Evolutionary conservation across 192 early-diverging fungal species (phyloP).

Genomic region (Podochytrium sp.): DNA sequence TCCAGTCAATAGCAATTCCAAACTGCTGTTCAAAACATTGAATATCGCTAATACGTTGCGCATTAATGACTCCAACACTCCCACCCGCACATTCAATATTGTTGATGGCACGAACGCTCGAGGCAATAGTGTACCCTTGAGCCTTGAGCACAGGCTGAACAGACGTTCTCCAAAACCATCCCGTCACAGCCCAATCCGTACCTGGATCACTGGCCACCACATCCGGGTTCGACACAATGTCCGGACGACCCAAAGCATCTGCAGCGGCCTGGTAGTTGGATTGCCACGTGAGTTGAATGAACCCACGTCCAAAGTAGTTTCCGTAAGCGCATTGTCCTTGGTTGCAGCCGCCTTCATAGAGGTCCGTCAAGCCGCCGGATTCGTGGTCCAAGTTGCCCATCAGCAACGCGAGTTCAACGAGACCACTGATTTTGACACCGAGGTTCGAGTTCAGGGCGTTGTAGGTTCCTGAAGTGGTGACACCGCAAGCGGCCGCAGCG

Average conservation of each 20-base stretch:
- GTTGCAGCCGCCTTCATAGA: background rate
- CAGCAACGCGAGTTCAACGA: slow-evolving; percentile 6
- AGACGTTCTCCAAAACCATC: slow-evolving; percentile 6
- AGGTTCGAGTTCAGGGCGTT: too few species aligned
- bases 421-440: too few species aligned
- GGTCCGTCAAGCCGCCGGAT: background rate
- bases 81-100: slow-evolving; percentile 14
- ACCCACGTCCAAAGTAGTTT: slow-evolving; percentile 23
- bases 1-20: background rate
- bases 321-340: slow-evolving; percentile 7
- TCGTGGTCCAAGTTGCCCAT: background rate
- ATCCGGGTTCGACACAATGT: slow-evolving; percentile 3
- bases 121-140: slow-evolving; percentile 6
- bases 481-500: too few species aligned
- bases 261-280: slow-evolving; percentile 23
- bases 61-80: background rate
- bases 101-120: slow-evolving; percentile 10
- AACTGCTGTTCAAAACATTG: background rate
- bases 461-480: too few species aligned
- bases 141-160: background rate
- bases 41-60: background rate
- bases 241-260: background rate
- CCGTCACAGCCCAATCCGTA: slow-evolving; percentile 1
- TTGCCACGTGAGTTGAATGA: slow-evolving; percentile 22
- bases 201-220: slow-evolving; percentile 6